Conservation (phyloP, 495 filamentous ascomycete species). For the Neurospora sp. region DNA sequence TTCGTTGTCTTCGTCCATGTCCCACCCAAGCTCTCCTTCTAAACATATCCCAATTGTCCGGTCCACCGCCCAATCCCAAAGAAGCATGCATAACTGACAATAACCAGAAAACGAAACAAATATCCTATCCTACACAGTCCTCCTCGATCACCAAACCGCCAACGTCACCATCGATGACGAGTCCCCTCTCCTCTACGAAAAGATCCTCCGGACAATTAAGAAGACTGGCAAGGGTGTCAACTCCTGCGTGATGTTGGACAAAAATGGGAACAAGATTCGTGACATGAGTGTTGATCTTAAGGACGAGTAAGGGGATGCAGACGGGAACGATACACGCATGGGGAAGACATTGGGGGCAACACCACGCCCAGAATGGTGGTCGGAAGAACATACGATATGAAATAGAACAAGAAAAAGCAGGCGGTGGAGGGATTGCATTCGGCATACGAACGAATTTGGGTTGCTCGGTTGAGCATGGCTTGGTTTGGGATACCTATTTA, state of each 20-base stretch:
- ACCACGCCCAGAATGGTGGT: neutral
- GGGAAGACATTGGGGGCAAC: neutral
- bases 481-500: neutral
- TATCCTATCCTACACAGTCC: neutral
- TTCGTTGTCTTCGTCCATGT: slow-evolving; percentile 27
- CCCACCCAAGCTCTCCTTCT: neutral
- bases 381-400: neutral
- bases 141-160: slow-evolving; percentile 48
- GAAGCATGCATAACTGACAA: slow-evolving; percentile 13
- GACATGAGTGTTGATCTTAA: neutral
- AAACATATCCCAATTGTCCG: neutral
- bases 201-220: slow-evolving; percentile 76
- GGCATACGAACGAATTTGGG: neutral
- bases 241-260: slow-evolving; percentile 44
- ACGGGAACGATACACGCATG: neutral
- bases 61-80: neutral
- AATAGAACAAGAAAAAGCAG: neutral
- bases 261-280: neutral
- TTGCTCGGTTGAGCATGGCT: neutral
- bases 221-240: slow-evolving; percentile 94
- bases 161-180: slow-evolving; percentile 53
- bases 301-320: neutral
- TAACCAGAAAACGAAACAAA: neutral
- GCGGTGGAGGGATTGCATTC: neutral
- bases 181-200: slow-evolving; percentile 54